phyloP scores from a whole-genome alignment of 805 yeast species.

The Dipodascopsis tothii region DNA sequence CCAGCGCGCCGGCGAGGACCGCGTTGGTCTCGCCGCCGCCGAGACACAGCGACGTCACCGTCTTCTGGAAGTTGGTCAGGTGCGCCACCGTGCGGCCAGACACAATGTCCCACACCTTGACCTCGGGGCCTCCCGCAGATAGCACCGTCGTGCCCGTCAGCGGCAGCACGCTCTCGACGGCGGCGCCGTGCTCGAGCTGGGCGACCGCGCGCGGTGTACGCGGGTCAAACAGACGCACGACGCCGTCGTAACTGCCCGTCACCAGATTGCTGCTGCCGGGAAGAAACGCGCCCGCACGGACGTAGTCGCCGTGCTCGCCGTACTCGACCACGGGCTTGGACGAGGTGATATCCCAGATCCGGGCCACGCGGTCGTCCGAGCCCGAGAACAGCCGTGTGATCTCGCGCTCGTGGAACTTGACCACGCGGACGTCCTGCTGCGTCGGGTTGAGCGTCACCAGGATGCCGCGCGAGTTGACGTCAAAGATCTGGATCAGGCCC shows the following conservation, averaged over 20 bases:
- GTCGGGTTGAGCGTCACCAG: constrained; percentile 77
- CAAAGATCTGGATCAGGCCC: constrained; percentile 86
- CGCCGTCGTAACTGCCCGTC: constrained; percentile 92
- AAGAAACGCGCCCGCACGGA: constrained; percentile 65
- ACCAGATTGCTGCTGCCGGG: constrained; percentile 72
- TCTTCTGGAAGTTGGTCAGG: constrained; percentile 81
- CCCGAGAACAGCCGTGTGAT: constrained; percentile 76
- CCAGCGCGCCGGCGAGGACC: constrained; percentile 87
- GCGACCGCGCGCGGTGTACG: constrained; percentile 51
- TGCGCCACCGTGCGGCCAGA: constrained; percentile 65
- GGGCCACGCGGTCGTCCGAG: constrained; percentile 79
- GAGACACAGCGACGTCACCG: constrained; percentile 75
- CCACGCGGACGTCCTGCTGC: constrained; percentile 83
- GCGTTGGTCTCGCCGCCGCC: constrained; percentile 51
- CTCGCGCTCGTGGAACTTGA: constrained; percentile 76
- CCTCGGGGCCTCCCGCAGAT: constrained; percentile 73
- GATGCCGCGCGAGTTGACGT: constrained; percentile 70
- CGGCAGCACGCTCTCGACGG: constrained; percentile 79
- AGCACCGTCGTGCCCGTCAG: constrained; percentile 63
- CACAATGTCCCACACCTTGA: constrained; percentile 87
- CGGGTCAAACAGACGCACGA: constrained; percentile 75
- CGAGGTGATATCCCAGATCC: constrained; percentile 85
- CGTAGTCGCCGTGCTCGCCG: constrained; percentile 76
- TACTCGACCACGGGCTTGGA: constrained; percentile 65
- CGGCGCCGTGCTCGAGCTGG: constrained; percentile 63